Evolutionary conservation across 257 asterid species (phyloP).

Genomic region (Nicotiana benthamiana): DNA sequence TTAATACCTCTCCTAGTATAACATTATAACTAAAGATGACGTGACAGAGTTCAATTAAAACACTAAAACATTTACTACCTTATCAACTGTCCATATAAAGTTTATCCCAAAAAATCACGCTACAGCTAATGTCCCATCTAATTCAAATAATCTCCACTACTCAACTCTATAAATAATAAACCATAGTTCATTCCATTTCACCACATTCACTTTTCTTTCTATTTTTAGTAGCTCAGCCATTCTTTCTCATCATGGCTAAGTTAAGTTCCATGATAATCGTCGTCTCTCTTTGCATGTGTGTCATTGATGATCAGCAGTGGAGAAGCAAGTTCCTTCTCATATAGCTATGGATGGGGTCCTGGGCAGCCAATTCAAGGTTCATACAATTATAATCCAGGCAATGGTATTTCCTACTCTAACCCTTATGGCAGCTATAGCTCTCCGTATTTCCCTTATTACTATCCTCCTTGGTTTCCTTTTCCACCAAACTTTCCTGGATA

Average conservation of each 20-base stretch:
- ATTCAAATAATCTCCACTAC: not conserved
- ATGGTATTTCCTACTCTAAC: not conserved
- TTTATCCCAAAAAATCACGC: too few relatives aligned
- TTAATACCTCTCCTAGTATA: not conserved
- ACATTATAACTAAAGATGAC: not conserved
- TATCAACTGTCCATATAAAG: too few relatives aligned
- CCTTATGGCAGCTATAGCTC: not conserved
- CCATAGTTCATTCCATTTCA: not conserved
- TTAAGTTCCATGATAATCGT: not conserved
- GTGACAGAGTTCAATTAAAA: not conserved
- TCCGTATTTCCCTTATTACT: not conserved
- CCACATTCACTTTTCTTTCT: not conserved
- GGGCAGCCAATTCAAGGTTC: not conserved
- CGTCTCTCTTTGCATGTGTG: not conserved
- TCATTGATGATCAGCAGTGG: not conserved
- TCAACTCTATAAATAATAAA: not conserved
- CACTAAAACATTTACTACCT: not conserved
- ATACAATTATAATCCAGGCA: not conserved
- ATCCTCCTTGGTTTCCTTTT: not conserved
- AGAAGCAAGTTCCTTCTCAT: not conserved
- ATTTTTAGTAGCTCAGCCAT: not conserved
- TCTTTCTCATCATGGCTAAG: not conserved
- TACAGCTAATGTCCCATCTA: too few relatives aligned
- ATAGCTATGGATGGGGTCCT: not conserved
- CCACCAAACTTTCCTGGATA: not conserved